Conservation (phyloP, 2,329 filamentous ascomycete species). For the Leptographium flavum region DNA sequence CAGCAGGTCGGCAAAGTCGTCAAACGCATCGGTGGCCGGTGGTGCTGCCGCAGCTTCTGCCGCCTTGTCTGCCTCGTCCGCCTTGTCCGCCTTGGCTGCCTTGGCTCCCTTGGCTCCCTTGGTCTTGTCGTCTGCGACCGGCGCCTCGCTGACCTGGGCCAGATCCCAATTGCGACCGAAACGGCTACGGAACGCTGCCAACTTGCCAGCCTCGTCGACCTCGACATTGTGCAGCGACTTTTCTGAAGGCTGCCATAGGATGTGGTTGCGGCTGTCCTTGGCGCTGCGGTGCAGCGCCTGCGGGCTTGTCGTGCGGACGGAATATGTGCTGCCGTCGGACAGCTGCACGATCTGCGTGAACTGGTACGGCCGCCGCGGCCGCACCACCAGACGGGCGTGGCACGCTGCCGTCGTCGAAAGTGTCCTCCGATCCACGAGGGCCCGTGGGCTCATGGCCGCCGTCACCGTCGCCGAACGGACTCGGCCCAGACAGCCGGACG, state of each 20-base stretch:
- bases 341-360: conserved; percentile 96
- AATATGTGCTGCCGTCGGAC: conserved; percentile 77
- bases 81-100: conserved; percentile 15
- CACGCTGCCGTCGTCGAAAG: conserved; percentile 30
- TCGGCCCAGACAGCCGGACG: background rate
- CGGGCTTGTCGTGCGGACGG: conserved; percentile 64
- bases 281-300: conserved; percentile 39
- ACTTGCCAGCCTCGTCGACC: conserved; percentile 81
- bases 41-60: background rate
- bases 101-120: conserved; percentile 7
- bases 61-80: background rate
- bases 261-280: conserved; percentile 81
- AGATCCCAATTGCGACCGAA: conserved; percentile 80
- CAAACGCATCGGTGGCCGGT: conserved; percentile 15
- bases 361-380: conserved; percentile 84
- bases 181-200: conserved; percentile 71
- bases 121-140: conserved; percentile 5
- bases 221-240: conserved; percentile 76
- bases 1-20: conserved; percentile 35
- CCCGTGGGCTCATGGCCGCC: background rate
- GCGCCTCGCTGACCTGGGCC: conserved; percentile 16
- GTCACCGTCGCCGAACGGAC: background rate
- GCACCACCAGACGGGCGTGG: conserved; percentile 70
- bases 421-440: conserved; percentile 17
- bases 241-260: conserved; percentile 80